Base-by-base conservation (phyloP, 2,329 filamentous ascomycete species). In the Exophiala alcalophila region DNA sequence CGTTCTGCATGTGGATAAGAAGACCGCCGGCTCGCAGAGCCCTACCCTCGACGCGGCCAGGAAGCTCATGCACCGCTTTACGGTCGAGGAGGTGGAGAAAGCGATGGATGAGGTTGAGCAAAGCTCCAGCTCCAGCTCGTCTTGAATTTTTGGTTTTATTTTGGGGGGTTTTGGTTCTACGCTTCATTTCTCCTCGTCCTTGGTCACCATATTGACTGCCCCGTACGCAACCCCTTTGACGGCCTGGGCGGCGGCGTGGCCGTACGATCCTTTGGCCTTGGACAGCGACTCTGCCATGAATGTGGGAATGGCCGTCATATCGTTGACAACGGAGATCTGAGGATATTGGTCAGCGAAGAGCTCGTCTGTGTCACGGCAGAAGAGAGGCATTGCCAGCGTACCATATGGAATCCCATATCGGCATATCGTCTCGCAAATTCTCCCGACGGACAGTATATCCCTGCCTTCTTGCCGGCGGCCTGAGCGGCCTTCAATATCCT, bases 11-110 rank as follows among this genome's bases (percentile, higher is more conserved):
- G 66, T 81, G 28, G 75, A 72, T 24, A 74, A 59, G 59, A 65
- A 58, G 43, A 51, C 24, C 50, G 16, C 57, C 52, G 15, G 47
- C 50, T 33, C 18, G 50, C 34, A 61, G 33, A 54, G 63, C 16
- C 65, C 70, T 38, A 71, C 70, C 6, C 67, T 68, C 1, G 62
- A 64, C 7, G 59, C 68, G 25, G 67, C 70, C 2, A 65, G 70
- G 46, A 82, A 82, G 60, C 63, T 82, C 21, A 81, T 81, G 68
- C 79, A 83, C 61, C 71, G 78, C 16, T 80, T 79, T 61, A 76
- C 73, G 5, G 73, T 76, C 56, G 65, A 71, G 29, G 72, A 82
- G 47, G 68, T 83, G 7, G 67, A 76, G 47, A 64, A 65, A 33
- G 55, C 73, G 33, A 75, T 82, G 57, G 70, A 79, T 36, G 67